Base-by-base conservation (phyloP, 345 rosid species). In the Nephelium lappaceum region DNA sequence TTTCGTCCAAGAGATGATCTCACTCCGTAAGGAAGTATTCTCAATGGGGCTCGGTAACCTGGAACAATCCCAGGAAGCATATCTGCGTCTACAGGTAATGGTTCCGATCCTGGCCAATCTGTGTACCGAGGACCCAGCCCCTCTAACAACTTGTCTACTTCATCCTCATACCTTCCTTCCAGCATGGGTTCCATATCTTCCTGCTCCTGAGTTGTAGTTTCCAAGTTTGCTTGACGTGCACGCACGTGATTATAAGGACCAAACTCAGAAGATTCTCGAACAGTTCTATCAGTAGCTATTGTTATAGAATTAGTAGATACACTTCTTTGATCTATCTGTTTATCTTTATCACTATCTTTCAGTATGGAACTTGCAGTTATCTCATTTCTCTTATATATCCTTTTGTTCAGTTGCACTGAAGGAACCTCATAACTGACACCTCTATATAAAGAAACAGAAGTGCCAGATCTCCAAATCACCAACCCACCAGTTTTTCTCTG, bases 401-500 rank as follows among this genome's bases (percentile, higher is more conserved):
- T 82, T 81, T 85, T 93, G 80, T 84, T 87, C 69, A 71, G 69
- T 62, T 84, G 80, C 68, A 81, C 84, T 0, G 90, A 83, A 42
- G 90, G 89, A 86, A 82, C 86, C 83, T 84, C 87, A 71, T 91
- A 88, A 81, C 88, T 87, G 78, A 86, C 89, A 43, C 92, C 93
- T 83, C 93, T 86, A 82, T 95, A 95, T 66, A 95, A 81, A 51
- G 96, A 85, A 39, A 93, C 82, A 38, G 99, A 82, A 72, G 95
- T 86, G 67, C 97, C 99, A 19, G 95, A 93, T 84, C 99, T 91
- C 99, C 99, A 95, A 74, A 95, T 87, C 79, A 95, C 99, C 86
- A 95, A 85, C 43, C 99, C 99, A 69, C 99, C 98, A 49, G 98
- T 95, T 88, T 89, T 95, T 87, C 89, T 92, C 99, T 93, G 89